Percentiles rank a stretch among this genome's conserved stretches.
Conservation (phyloP, 2,329 filamentous ascomycete species). For the Pestalotiopsis sp. region DNA sequence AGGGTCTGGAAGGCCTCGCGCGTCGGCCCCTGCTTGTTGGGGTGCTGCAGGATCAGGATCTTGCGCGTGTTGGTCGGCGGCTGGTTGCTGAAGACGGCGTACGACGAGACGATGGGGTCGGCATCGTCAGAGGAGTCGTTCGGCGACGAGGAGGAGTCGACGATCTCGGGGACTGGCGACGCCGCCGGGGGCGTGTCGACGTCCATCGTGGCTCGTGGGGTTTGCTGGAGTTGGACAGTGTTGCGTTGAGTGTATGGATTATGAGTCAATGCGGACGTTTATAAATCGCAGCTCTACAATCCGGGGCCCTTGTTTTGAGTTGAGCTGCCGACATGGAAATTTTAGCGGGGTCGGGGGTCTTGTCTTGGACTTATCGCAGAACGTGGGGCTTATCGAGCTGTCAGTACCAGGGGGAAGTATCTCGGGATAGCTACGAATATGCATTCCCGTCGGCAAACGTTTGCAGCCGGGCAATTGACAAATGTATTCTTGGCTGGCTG, state of each 20-base stretch:
- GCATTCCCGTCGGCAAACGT: no score
- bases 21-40: slow-evolving; percentile 64
- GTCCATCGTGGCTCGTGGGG: slow-evolving; percentile 15
- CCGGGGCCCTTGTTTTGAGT: background rate
- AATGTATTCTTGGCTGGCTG: no score
- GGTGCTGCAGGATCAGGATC: slow-evolving; percentile 85
- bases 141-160: background rate
- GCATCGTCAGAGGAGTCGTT: slow-evolving; percentile 38
- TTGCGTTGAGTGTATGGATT: background rate
- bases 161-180: slow-evolving; percentile 13
- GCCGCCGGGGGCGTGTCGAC: slow-evolving; percentile 12
- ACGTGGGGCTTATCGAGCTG: slow-evolving; percentile 15
- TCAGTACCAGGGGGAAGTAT: background rate
- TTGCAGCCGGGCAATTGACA: no score
- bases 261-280: background rate
- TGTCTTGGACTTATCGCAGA: slow-evolving; percentile 2
- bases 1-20: slow-evolving; percentile 62
- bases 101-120: slow-evolving; percentile 72
- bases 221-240: background rate
- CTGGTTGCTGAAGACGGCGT: slow-evolving; percentile 85
- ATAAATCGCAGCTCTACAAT: background rate
- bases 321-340: slow-evolving; percentile 5
- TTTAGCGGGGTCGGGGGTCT: slow-evolving; percentile 16
- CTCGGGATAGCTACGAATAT: no score
- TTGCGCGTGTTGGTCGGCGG: slow-evolving; percentile 60